Conservation (phyloP, 2,329 filamentous ascomycete genomes). For the Coniochaeta sp. region DNA sequence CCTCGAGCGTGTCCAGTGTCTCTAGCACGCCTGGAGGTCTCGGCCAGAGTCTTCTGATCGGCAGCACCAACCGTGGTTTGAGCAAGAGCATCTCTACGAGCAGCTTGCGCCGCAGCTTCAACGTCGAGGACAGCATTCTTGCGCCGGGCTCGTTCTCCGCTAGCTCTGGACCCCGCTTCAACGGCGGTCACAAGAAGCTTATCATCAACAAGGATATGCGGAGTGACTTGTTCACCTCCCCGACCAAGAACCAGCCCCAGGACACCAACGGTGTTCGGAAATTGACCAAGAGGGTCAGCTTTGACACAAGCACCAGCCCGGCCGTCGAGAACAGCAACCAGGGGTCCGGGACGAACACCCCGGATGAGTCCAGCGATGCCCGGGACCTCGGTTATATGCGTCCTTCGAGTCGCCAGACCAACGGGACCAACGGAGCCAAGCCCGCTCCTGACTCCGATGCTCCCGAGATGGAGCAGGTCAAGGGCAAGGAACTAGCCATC, state of each 20-base stretch:
- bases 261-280: constrained; percentile 42
- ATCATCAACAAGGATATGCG: constrained; percentile 85
- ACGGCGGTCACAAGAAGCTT: constrained; percentile 77
- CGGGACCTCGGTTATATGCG: constrained; percentile 55
- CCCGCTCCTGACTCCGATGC: constrained; percentile 10
- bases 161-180: constrained; percentile 54
- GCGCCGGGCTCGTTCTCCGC: constrained; percentile 78
- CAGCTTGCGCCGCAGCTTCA: constrained; percentile 76
- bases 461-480: constrained; percentile 61
- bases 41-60: constrained; percentile 55
- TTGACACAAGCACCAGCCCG: constrained; percentile 59
- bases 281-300: constrained; percentile 83
- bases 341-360: constrained; percentile 32
- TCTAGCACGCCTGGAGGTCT: constrained; percentile 62
- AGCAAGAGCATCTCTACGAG: constrained; percentile 85
- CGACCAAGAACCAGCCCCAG: constrained; percentile 38
- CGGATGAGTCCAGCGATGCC: constrained; percentile 38
- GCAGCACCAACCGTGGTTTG: constrained; percentile 63
- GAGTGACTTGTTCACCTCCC: constrained; percentile 60
- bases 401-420: constrained; percentile 33
- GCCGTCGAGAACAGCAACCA: constrained; percentile 28
- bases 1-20: constrained; percentile 59
- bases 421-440: constrained; percentile 36
- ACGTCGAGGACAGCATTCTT: constrained; percentile 77
- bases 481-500: constrained; percentile 68